A percentile compares a stretch with the other conserved stretches of the same genome.
Conservation (phyloP, 2,329 filamentous ascomycete species). For the Arachnopeziza araneosa region DNA sequence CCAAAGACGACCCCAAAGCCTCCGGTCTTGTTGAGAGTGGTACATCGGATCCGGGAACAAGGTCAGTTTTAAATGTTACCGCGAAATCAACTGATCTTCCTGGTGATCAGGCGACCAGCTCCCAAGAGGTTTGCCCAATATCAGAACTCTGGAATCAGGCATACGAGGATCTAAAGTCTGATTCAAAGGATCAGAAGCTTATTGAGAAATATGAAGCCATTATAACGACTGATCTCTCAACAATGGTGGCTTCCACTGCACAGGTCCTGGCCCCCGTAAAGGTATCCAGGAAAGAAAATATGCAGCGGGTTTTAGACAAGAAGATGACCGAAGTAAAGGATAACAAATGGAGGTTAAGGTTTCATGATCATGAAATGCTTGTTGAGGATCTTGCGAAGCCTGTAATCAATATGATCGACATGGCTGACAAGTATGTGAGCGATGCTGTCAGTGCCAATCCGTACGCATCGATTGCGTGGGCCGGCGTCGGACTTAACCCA, state of each 20-base stretch:
- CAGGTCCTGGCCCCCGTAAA: no score
- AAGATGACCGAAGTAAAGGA: conserved; percentile 6
- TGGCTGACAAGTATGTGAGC: conserved; percentile 14
- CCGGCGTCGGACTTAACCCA: conserved; percentile 12
- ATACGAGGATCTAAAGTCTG: neutral
- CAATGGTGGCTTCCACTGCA: neutral
- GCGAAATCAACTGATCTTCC: no score
- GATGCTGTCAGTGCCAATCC: conserved; percentile 8
- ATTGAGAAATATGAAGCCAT: neutral
- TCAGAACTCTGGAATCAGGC: conserved; percentile 7
- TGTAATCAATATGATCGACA: conserved; percentile 11
- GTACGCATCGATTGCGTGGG: conserved; percentile 16
- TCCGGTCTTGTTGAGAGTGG: no score
- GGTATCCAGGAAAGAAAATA: neutral
- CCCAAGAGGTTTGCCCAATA: no score
- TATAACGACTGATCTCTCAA: neutral
- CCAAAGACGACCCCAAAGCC: no score
- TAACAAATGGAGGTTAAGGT: conserved; percentile 12
- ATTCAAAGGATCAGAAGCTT: neutral
- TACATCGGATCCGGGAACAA: no score
- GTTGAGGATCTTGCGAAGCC: conserved; percentile 14
- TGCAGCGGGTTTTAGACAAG: conserved; percentile 1
- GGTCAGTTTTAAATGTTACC: no score
- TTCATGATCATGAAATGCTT: conserved; percentile 8
- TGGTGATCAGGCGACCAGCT: no score